Percentiles rank a stretch among this genome's conserved stretches.
phyloP scores from a whole-genome alignment of 306 rosid species.

The Dalbergia cultrata region DNA sequence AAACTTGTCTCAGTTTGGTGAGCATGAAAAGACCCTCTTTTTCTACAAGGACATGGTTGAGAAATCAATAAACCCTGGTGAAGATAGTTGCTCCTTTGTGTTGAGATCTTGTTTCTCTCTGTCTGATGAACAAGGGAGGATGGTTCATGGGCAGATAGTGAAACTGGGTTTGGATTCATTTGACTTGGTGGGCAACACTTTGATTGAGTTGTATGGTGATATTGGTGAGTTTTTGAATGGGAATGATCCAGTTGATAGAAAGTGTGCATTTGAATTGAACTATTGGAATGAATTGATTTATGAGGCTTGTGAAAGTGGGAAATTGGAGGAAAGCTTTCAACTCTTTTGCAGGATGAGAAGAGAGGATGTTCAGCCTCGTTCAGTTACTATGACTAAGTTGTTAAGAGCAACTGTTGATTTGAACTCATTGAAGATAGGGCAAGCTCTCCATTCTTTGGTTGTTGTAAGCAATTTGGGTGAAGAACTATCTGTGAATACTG shows the following conservation, averaged over 20 bases:
- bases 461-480: constrained; percentile 56
- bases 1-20: constrained; percentile 54
- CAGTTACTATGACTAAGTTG: constrained; percentile 52
- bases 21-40: constrained; percentile 53
- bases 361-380: constrained; percentile 53
- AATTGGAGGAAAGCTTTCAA: constrained; percentile 48
- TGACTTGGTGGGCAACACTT: constrained; percentile 51
- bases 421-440: constrained; percentile 56
- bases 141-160: constrained; percentile 65
- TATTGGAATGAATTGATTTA: constrained; percentile 56
- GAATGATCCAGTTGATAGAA: constrained; percentile 44
- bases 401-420: constrained; percentile 60
- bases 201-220: constrained; percentile 52
- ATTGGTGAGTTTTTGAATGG: constrained; percentile 36
- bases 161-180: constrained; percentile 69
- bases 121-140: constrained; percentile 51
- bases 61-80: constrained; percentile 63
- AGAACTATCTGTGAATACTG: constrained; percentile 70
- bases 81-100: constrained; percentile 54
- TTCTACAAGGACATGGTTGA: constrained; percentile 63
- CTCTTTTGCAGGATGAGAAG: constrained; percentile 56
- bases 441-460: constrained; percentile 58
- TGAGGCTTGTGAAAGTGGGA: constrained; percentile 56
- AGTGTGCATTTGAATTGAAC: constrained; percentile 28
- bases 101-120: constrained; percentile 58